phyloP scores from a whole-genome alignment of 805 yeast species.

The Saturnispora zaruensis region DNA sequence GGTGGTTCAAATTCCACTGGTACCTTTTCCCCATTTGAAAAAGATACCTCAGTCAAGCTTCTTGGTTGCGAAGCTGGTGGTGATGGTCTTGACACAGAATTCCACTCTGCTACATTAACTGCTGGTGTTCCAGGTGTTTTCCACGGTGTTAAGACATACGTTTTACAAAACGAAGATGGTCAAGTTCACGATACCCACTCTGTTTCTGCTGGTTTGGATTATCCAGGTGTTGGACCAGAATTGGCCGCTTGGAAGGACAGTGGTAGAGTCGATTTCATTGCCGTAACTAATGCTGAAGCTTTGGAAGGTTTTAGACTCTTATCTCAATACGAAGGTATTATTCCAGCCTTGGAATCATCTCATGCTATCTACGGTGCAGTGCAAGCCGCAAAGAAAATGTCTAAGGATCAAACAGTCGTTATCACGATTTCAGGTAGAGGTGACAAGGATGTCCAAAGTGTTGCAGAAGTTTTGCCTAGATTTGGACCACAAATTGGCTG shows the following conservation, averaged over 20 bases:
- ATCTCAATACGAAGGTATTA: constrained; percentile 93
- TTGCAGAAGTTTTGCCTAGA: constrained; percentile 86
- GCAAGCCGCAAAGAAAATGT: constrained; percentile 76
- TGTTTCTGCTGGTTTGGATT: constrained; percentile 96
- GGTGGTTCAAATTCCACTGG: constrained; percentile 98
- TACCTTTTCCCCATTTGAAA: constrained; percentile 88
- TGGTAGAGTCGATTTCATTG: constrained; percentile 84
- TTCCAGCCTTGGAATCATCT: constrained; percentile 96
- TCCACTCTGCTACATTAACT: constrained; percentile 92
- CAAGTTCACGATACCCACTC: constrained; percentile 98
- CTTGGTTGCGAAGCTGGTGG: constrained; percentile 99
- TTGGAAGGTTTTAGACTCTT: constrained; percentile 80
- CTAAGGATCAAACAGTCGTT: constrained; percentile 70
- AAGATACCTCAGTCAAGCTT: constrained; percentile 66
- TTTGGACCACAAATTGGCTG: constrained; percentile 89
- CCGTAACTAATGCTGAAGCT: constrained; percentile 95
- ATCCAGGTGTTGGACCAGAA: constrained; percentile 99
- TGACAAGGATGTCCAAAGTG: constrained; percentile 97
- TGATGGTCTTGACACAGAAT: constrained; percentile 82
- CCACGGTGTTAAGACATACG: constrained; percentile 95
- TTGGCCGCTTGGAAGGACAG: constrained; percentile 89
- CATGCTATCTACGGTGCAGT: constrained; percentile 93
- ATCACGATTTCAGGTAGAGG: constrained; percentile 97
- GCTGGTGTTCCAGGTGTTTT: constrained; percentile 95
- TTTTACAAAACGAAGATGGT: constrained; percentile 85